Conservation (phyloP, 2,329 filamentous ascomycete species). For the Lecanicillium sp. region DNA sequence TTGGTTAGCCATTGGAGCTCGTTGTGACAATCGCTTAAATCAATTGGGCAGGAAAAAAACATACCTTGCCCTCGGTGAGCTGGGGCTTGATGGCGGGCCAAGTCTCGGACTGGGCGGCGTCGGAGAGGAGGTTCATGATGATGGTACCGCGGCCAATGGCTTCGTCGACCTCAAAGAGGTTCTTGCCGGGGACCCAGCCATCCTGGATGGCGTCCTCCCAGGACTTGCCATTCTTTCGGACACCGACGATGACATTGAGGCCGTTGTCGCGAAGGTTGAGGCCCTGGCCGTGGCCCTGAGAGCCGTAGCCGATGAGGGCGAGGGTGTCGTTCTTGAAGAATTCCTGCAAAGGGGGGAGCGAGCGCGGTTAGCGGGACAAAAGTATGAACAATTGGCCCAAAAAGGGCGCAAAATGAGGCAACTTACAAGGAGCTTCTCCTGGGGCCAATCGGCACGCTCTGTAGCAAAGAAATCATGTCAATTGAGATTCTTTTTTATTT, state of each 20-base stretch:
- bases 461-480: conserved; percentile 11
- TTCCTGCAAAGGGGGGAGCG: conserved; percentile 47
- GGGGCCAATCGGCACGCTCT: conserved; percentile 98
- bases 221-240: conserved; percentile 95
- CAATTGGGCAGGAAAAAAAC: conserved; percentile 21
- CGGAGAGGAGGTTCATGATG: conserved; percentile 98
- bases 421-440: conserved; percentile 85
- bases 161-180: conserved; percentile 97
- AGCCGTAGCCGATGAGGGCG: conserved; percentile 96
- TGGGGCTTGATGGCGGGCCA: conserved; percentile 98
- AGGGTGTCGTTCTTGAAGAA: conserved; percentile 99
- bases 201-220: conserved; percentile 97
- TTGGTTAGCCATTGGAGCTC: not conserved
- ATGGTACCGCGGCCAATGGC: conserved; percentile 90
- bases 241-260: conserved; percentile 97
- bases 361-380: conserved; percentile 1
- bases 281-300: conserved; percentile 97
- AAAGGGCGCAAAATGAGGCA: conserved; percentile 1
- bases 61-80: conserved; percentile 95
- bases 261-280: conserved; percentile 99
- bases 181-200: conserved; percentile 97
- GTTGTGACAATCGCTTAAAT: not conserved
- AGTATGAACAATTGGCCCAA: conserved; percentile 2
- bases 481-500: not conserved
- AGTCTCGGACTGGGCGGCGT: conserved; percentile 97